Evolutionary conservation across 495 filamentous ascomycete species (phyloP), one percentile per base, ranked within the genome.

Genomic region (Astrothelium macrocarpum): DNA sequence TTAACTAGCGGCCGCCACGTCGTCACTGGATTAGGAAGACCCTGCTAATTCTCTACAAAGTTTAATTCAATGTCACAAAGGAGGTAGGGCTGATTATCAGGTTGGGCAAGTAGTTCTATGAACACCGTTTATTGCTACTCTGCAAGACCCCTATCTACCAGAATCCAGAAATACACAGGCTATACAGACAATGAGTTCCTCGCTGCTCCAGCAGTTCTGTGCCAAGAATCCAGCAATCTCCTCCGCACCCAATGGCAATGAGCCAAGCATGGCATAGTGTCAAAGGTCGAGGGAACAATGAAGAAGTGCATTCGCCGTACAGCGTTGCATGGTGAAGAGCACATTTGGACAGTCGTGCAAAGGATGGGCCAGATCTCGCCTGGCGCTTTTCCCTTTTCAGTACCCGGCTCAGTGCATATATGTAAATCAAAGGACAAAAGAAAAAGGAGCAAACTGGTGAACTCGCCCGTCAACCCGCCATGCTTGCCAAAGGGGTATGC

Each of bases 371-470:
- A 20, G 20, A 28, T 28, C 10, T 56, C 23, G 49, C 49, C 49
- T 11, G 29, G 49, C 49, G 49, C 49, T 56, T 56, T 56, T 56
- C 9, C n/a, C 49, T 56, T 56, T 56, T 56, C 49, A 56, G 49
- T 25, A 25, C 49, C 49, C 11, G 49, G 49, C 49, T 25, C 23
- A 56, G 49, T 29, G 25, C 49, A 56, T 56, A 25, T 29, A 56
- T 28, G 49, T 2, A 26, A 29, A 11, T 20, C 29, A 25, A 56
- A 56, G 25, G 23, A 56, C 49, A 56, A 11, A 25, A 29, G 29
- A 56, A 16, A 9, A 39, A 39, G n/a, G n/a, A n/a, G n/a, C n/a
- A 49, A 49, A 49, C 5, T 49, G 45, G 5, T 49, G 10, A 20
- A 39, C 36, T n/a, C 45, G 45, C 49, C 16, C 7, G 20, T 56